Evolutionary conservation across 495 filamentous ascomycete species (phyloP).

Genomic region (Penicillium verhagenii): DNA sequence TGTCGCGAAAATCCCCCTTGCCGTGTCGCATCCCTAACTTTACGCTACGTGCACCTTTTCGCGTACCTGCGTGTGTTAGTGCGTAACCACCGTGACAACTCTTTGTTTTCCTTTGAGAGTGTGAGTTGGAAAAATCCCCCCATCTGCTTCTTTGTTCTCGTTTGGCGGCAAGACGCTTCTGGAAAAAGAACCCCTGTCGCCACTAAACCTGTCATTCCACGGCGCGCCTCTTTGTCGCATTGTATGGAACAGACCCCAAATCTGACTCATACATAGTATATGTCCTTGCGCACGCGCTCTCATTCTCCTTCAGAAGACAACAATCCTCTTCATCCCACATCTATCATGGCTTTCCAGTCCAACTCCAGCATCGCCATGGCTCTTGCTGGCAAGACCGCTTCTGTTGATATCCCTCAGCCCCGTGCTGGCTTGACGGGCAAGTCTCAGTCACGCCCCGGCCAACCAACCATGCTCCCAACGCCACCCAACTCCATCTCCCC

Average conservation of each 20-base stretch:
- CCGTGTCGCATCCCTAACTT: constrained; percentile 24
- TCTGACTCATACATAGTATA: constrained; percentile 28
- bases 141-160: background rate
- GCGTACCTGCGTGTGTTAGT: constrained; percentile 11
- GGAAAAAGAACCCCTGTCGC: constrained; percentile 11
- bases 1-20: constrained; percentile 18
- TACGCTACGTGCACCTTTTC: constrained; percentile 12
- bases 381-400: constrained; percentile 61
- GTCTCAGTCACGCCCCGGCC: constrained; percentile 54
- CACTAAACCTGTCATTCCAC: constrained; percentile 18
- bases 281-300: constrained; percentile 3
- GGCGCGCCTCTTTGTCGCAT: constrained; percentile 19
- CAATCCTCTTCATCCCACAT: constrained; percentile 1
- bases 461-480: constrained; percentile 70
- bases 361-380: constrained; percentile 62
- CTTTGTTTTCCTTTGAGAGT: constrained; percentile 19
- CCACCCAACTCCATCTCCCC: constrained; percentile 97
- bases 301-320: constrained; percentile 6
- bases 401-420: constrained; percentile 70
- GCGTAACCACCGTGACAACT: constrained; percentile 5
- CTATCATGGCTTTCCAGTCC: constrained; percentile 50
- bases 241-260: constrained; percentile 15
- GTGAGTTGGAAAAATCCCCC: too few species aligned
- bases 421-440: constrained; percentile 60
- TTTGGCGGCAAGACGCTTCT: constrained; percentile 1